Base-by-base conservation (phyloP, 2,329 filamentous ascomycete genomes). In the Dactylellina leptospora region DNA sequence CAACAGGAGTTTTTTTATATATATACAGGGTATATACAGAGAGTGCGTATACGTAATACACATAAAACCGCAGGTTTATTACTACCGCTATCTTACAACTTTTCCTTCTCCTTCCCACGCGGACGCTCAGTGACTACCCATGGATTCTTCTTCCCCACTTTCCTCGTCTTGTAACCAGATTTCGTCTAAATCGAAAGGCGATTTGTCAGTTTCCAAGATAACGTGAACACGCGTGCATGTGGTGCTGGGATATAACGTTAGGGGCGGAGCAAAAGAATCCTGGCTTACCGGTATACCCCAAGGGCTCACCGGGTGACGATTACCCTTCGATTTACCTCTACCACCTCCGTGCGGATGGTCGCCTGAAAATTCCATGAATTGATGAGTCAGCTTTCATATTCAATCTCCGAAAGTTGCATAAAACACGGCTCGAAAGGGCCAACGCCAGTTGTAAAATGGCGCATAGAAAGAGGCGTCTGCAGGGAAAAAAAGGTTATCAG, bases 271-370 rank as follows among this genome's bases (percentile, higher is more conserved):
- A 10, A 53, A n/a, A n/a, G 13, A 16, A 40, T 40, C 10, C 1
- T n/a, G 75, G 87, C 91, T 83, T 89, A 96, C 92, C 79, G 92
- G 93, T 79, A 88, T 89, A 80, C 96, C 95, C 95, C 96, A 99
- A 69, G 95, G 95, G 82, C 92, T 96, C 77, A 95, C 92, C 30
- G 96, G 95, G 79, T 96, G 85, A 73, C 93, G 88, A 79, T 97
- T 96, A 87, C 95, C 92, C 91, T 99, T 99, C 66, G 92, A 97
- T 83, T 99, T 99, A 83, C 95, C 95, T 85, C 96, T 88, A 82
- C 95, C 95, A 90, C 95, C 95, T 86, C 95, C 95, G 81, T 99
- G 95, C 78, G 95, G 95, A 85, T 99, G 95, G 79, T 99, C 95
- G 77, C 88, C 90, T 87, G 73, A 11, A 27, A 47, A 23, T 48